Percentiles rank a stretch among this genome's conserved stretches.
Evolutionary conservation across 2,329 filamentous ascomycete genomes (phyloP).

Genomic region (Aaosphaeria arxii): DNA sequence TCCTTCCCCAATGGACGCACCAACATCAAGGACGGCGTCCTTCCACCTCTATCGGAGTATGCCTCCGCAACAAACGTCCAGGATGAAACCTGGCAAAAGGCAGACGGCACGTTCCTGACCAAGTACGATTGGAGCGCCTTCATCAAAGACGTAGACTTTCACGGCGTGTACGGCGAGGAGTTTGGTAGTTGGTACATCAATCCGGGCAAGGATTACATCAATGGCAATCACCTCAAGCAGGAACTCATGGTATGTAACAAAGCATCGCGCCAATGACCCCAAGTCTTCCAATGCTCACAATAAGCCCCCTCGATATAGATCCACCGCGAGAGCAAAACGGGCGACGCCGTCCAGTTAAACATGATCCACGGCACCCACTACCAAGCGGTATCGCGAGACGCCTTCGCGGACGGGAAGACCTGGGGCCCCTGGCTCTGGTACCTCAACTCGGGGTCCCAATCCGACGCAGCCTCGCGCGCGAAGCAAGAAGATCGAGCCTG

Average conservation of each 20-base stretch:
- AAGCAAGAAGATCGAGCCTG: conserved; percentile 43
- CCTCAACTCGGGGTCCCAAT: conserved; percentile 47
- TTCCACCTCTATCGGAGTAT: conserved; percentile 47
- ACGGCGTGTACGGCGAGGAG: conserved; percentile 50
- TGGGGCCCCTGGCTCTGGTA: conserved; percentile 42
- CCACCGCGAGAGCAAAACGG: conserved; percentile 50
- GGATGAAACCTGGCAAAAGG: conserved; percentile 53
- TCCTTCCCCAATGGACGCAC: conserved; percentile 49
- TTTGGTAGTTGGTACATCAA: conserved; percentile 53
- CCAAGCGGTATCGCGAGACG: conserved; percentile 27
- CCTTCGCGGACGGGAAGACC: conserved; percentile 33
- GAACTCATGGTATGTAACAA: conserved; percentile 43
- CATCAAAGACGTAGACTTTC: conserved; percentile 42
- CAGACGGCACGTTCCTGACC: conserved; percentile 49
- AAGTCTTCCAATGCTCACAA: background rate
- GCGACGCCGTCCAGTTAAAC: conserved; percentile 53
- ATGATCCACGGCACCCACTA: conserved; percentile 53
- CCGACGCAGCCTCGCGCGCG: conserved; percentile 41
- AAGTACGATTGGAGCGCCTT: conserved; percentile 51
- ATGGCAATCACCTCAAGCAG: conserved; percentile 53
- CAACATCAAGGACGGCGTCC: conserved; percentile 43
- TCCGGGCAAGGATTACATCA: conserved; percentile 52
- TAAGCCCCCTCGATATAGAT: conserved; percentile 18
- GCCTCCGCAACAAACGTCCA: conserved; percentile 48
- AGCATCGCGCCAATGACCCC: background rate